Percentiles rank a stretch among this genome's conserved stretches.
Conservation (phyloP, 2,329 filamentous ascomycete genomes). For the Trichoderma pleuroti region DNA sequence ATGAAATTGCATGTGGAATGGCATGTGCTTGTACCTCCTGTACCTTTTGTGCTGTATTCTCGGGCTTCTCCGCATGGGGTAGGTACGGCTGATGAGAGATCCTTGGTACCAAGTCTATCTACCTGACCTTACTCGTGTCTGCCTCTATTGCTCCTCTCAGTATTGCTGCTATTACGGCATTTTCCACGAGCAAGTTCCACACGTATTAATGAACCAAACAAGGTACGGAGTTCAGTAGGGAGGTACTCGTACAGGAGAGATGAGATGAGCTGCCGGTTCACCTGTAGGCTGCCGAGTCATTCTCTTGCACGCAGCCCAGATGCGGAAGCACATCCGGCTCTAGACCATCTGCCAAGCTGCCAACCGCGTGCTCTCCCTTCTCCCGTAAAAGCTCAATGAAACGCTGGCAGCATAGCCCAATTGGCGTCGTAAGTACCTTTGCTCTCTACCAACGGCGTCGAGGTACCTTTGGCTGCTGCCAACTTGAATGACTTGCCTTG, state of each 20-base stretch:
- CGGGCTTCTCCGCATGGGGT: conserved; percentile 1
- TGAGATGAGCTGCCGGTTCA: background rate
- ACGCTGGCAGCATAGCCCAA: background rate
- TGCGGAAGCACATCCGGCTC: background rate
- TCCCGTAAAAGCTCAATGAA: background rate
- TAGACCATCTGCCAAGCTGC: background rate
- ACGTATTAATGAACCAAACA: background rate
- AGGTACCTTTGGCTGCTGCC: background rate
- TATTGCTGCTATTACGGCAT: background rate
- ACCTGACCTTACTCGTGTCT: background rate
- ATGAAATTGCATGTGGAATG: background rate
- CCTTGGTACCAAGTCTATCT: background rate
- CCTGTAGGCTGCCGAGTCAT: background rate
- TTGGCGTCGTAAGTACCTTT: background rate
- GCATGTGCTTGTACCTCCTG: background rate
- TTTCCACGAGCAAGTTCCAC: background rate
- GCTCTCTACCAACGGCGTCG: background rate
- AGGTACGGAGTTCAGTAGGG: background rate
- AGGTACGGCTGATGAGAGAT: background rate
- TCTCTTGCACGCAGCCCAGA: background rate
- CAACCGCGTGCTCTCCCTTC: background rate
- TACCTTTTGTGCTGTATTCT: background rate
- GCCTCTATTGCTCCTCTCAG: background rate
- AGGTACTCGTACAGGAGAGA: no score
- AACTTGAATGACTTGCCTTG: background rate